phyloP scores from a whole-genome alignment of 495 filamentous ascomycete genomes.

The Cercophora scortea region DNA sequence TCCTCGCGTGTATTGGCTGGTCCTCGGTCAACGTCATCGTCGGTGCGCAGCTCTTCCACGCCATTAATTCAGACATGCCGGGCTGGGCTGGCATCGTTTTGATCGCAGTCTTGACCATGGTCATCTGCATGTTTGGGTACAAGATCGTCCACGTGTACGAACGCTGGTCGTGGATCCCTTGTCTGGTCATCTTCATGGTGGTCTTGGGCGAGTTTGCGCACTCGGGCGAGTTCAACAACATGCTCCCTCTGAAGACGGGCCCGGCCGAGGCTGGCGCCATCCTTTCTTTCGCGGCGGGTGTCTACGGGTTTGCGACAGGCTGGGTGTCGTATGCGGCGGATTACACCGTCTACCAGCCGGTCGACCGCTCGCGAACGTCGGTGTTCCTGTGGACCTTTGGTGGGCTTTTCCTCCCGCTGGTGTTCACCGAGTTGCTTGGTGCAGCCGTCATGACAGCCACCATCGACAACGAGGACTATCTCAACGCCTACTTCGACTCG shows the following conservation, averaged over 20 bases:
- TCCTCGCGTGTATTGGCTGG: slow-evolving; percentile 72
- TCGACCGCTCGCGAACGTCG: slow-evolving; percentile 42
- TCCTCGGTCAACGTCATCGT: slow-evolving; percentile 71
- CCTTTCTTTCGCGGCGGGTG: slow-evolving; percentile 64
- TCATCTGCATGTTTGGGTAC: slow-evolving; percentile 71
- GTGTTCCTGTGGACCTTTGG: slow-evolving; percentile 64
- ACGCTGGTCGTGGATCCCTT: slow-evolving; percentile 71
- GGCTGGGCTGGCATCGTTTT: slow-evolving; percentile 72
- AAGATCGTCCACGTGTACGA: slow-evolving; percentile 77
- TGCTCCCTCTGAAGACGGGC: slow-evolving; percentile 55
- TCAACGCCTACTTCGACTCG: slow-evolving; percentile 49
- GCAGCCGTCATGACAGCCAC: slow-evolving; percentile 65
- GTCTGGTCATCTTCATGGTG: slow-evolving; percentile 70
- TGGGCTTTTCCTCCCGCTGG: slow-evolving; percentile 63
- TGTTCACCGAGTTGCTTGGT: slow-evolving; percentile 75
- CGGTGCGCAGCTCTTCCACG: slow-evolving; percentile 73
- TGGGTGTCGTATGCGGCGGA: slow-evolving; percentile 78
- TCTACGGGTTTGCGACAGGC: slow-evolving; percentile 73
- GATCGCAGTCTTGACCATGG: slow-evolving; percentile 61
- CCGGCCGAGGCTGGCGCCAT: slow-evolving; percentile 54
- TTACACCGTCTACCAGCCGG: slow-evolving; percentile 73
- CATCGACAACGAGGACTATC: slow-evolving; percentile 46
- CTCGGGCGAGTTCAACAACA: slow-evolving; percentile 61
- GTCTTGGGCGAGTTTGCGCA: slow-evolving; percentile 66
- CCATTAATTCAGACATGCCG: slow-evolving; percentile 63